Evolutionary conservation across 2,329 filamentous ascomycete species (phyloP), one percentile per base, ranked within the genome.

Genomic region (Colletotrichum acutatum): DNA sequence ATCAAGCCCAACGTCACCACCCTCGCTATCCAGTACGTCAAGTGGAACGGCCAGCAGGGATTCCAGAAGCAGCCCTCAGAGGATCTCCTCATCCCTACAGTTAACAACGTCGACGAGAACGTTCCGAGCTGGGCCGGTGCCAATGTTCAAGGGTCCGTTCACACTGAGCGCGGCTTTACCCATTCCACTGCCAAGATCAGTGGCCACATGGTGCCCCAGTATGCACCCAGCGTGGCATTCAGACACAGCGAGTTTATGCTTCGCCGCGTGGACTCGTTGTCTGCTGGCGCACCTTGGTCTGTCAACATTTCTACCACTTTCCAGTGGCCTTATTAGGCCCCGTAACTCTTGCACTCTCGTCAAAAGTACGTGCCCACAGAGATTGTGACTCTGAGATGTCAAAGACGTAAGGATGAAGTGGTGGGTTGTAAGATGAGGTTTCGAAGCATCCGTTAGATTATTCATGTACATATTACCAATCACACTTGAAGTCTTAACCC

Each of bases 1-100:
- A 86, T 94, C 14, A 84, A 92, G 30, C 85, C 87, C 77, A 93
- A 93, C 79, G 93, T 93, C 19, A 93, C 93, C 0, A 85, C 95
- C 1, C 84, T 94, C 12, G 88, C 88, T 1, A 91, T 95, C 73
- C 93, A 96, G 79, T 95, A 95, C 83, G 94, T 95, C 91, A 95
- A 92, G 0, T 96, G 91, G 90, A 90, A 90, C 71, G 93, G 93
- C 6, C 80, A 86, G 58, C 90, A 93, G 61, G 94, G 94, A 0
- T 95, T 96, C 85, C 88, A 91, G 76, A 79, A 81, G 1, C 80
- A 82, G 0, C 93, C 93, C 0, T 79, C 79, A 1, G 87, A 90
- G 63, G 90, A 91, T 2, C 91, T 94, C 79, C 94, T 89, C 79
- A 91, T 95, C 0, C 93, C 93, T 11, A 22, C 42, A 6, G 46